phyloP scores from a whole-genome alignment of 1,139 yeast genomes.

The Lodderomyces metapsilosis region DNA sequence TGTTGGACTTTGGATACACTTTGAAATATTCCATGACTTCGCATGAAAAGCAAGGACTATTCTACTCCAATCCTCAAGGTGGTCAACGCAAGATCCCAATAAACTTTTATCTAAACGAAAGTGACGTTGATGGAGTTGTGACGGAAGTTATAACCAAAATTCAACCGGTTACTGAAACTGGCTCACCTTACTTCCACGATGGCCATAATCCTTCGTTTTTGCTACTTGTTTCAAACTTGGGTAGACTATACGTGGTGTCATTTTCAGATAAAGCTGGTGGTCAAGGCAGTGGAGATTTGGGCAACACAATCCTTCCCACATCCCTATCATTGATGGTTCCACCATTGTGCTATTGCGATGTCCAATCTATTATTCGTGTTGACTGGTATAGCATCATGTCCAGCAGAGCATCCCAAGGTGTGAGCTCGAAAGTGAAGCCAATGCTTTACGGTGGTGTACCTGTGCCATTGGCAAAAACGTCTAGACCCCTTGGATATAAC shows the following conservation, averaged over 20 bases:
- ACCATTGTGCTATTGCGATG: conserved; percentile 55
- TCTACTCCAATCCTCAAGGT: conserved; percentile 62
- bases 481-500: conserved; percentile 52
- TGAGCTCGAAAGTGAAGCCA: conserved; percentile 35
- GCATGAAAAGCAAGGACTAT: conserved; percentile 76
- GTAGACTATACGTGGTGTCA: conserved; percentile 40
- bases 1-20: conserved; percentile 78
- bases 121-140: conserved; percentile 9
- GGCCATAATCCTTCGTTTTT: conserved; percentile 66
- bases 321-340: conserved; percentile 79
- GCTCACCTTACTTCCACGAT: conserved; percentile 64
- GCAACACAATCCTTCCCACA: conserved; percentile 71
- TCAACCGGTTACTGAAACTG: conserved; percentile 32
- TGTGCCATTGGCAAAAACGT: conserved; percentile 32
- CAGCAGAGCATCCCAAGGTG: conserved; percentile 32
- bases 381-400: conserved; percentile 77
- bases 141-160: conserved; percentile 28
- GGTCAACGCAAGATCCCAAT: conserved; percentile 38
- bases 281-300: conserved; percentile 53
- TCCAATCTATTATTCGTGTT: conserved; percentile 56
- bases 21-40: conserved; percentile 79
- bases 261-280: conserved; percentile 29
- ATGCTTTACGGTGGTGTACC: conserved; percentile 81
- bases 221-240: conserved; percentile 57
- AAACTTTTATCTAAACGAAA: conserved; percentile 19